phyloP scores from a whole-genome alignment of 352 stramenopile species.

The Phytophthora multivora region DNA sequence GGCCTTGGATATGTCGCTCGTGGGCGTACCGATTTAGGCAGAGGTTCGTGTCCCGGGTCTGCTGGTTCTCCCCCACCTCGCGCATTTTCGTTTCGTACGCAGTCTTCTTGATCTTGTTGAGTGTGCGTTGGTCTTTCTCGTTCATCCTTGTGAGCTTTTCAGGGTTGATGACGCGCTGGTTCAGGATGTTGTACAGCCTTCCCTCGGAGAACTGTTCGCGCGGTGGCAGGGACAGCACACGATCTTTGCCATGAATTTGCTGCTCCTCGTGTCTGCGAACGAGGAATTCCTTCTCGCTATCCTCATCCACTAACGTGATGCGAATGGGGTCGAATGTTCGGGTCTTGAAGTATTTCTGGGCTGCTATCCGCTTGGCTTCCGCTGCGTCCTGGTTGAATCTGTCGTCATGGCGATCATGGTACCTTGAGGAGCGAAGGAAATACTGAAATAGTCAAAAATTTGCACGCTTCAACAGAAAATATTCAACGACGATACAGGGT shows the following conservation, averaged over 20 bases:
- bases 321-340: slow-evolving; percentile 69
- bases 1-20: slow-evolving; percentile 56
- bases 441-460: slow-evolving; percentile 11
- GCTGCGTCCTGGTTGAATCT: slow-evolving; percentile 38
- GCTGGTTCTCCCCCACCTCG: slow-evolving; percentile 38
- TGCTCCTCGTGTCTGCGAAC: slow-evolving; percentile 42
- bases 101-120: slow-evolving; percentile 72
- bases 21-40: slow-evolving; percentile 73
- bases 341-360: slow-evolving; percentile 71
- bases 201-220: slow-evolving; percentile 71
- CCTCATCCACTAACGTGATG: slow-evolving; percentile 58
- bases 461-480: background rate
- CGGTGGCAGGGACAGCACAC: slow-evolving; percentile 52
- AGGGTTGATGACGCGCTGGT: slow-evolving; percentile 62
- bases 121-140: slow-evolving; percentile 46
- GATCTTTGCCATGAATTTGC: slow-evolving; percentile 58
- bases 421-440: slow-evolving; percentile 24
- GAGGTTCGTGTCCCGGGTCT: slow-evolving; percentile 43
- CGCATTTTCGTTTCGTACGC: slow-evolving; percentile 61
- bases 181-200: slow-evolving; percentile 82
- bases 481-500: background rate
- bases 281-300: slow-evolving; percentile 61
- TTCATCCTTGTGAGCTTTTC: slow-evolving; percentile 44
- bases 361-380: slow-evolving; percentile 53
- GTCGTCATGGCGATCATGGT: slow-evolving; percentile 59